Base-by-base conservation (phyloP, 345 rosid genomes). In the Excoecaria agallocha region DNA sequence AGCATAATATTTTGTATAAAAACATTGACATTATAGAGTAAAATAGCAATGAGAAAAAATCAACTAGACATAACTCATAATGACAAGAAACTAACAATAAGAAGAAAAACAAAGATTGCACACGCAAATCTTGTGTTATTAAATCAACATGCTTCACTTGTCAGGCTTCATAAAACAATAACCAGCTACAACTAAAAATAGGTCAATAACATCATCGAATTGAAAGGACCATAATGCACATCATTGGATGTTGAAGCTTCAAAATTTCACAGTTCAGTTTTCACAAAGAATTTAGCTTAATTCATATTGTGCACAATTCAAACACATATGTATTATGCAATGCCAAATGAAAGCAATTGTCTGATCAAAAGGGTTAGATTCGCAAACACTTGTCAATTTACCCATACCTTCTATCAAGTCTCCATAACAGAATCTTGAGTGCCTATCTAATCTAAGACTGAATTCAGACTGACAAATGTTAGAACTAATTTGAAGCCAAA, bases 231-330 rank as follows among this genome's bases (percentile, higher is more conserved):
- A 24, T 6, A 45, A 66, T 43, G 25, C 45, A 66, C 48, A 45
- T 9, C 52, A 20, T 20, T 22, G 39, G 1, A 43, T 12, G 50
- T 37, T 25, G 15, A 22, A 22, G 17, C 9, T 41, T 39, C 68
- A 41, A 64, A 19, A 64, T 64, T 64, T 41, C 68, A 64, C 4
- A 17, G 22, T 41, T 39, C 68, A 64, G 8, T n/a, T 64, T 64
- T 35, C 66, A 37, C 15, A 64, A 41, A 41, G 64, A 1, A 64
- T 17, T 48, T 37, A 63, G 3, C 43, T 45, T 41, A 30, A 3
- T 9, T n/a, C 46, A 41, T 64, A 64, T 6, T 16, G 48, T 63
- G 51, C 35, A 39, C 12, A 64, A 9, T 45, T 41, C 12, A 19
- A 24, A 59, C 12, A 7, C 9, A 39, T 25, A 25, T 25, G 19